Evolutionary conservation across 2,329 filamentous ascomycete species (phyloP).

Genomic region (Daldinia sp.): DNA sequence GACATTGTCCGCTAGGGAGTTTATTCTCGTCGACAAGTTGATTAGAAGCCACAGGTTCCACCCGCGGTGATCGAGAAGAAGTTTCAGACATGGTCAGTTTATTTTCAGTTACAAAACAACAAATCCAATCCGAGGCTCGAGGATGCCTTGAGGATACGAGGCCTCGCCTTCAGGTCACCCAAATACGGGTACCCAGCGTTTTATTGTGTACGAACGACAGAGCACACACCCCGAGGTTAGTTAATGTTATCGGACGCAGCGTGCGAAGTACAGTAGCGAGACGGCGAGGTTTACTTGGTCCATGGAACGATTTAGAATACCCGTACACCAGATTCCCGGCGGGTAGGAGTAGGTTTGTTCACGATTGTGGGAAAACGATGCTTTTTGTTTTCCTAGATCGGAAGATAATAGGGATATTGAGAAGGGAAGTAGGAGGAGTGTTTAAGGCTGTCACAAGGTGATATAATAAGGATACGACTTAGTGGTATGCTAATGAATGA

Average conservation of each 20-base stretch:
- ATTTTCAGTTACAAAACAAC: conserved; percentile 29
- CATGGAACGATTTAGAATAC: conserved; percentile 43
- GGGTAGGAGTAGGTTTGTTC: conserved; percentile 8
- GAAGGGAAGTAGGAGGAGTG: conserved; percentile 23
- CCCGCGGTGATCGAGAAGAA: conserved; percentile 43
- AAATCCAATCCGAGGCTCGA: conserved; percentile 20
- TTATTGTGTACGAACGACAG: conserved; percentile 20
- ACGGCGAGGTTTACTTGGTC: conserved; percentile 42
- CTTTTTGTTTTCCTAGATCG: conserved; percentile 10
- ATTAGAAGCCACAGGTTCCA: conserved; percentile 31
- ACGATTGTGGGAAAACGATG: conserved; percentile 15
- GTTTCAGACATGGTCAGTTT: conserved; percentile 41
- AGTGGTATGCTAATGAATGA: conserved; percentile 27
- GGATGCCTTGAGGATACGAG: conserved; percentile 33
- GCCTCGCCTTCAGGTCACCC: conserved; percentile 26
- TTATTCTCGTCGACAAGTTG: conserved; percentile 52
- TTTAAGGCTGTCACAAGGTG: too few relatives aligned
- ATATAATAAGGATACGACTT: conserved; percentile 26
- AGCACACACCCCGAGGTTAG: conserved; percentile 30
- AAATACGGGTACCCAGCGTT: conserved; percentile 15
- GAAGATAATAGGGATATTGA: conserved; percentile 6
- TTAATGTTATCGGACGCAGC: conserved; percentile 43
- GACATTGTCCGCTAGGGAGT: conserved; percentile 66
- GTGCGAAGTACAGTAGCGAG: conserved; percentile 38
- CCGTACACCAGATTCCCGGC: conserved; percentile 21